Evolutionary conservation across 2,329 filamentous ascomycete genomes (phyloP).

Genomic region (Periglandula ipomoeae): DNA sequence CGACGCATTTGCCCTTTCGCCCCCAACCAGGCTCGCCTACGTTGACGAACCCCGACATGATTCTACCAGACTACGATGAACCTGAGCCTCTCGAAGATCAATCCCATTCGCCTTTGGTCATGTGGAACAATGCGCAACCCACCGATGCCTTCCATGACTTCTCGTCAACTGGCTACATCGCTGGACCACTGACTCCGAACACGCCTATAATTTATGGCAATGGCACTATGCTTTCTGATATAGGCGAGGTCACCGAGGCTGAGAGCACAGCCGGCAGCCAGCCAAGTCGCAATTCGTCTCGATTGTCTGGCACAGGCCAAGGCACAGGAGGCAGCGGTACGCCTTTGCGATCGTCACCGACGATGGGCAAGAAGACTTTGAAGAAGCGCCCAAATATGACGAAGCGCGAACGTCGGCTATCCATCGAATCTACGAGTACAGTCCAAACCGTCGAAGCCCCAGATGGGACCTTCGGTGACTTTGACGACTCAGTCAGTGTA

Average conservation of each 20-base stretch:
- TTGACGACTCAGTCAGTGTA: constrained; percentile 53
- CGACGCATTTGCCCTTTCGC: constrained; percentile 27
- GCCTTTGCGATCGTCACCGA: constrained; percentile 34
- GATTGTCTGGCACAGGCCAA: constrained; percentile 17
- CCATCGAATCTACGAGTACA: constrained; percentile 53
- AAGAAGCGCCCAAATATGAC: constrained; percentile 35
- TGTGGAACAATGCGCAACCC: constrained; percentile 41
- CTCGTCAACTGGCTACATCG: constrained; percentile 28
- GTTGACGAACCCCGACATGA: constrained; percentile 90
- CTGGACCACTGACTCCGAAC: constrained; percentile 39
- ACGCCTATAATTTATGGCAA: constrained; percentile 63
- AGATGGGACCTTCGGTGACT: constrained; percentile 44
- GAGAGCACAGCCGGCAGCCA: constrained; percentile 38
- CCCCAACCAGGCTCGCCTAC: constrained; percentile 66
- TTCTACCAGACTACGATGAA: constrained; percentile 66
- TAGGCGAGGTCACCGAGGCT: constrained; percentile 48
- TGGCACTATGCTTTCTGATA: constrained; percentile 60
- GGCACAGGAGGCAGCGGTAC: constrained; percentile 23
- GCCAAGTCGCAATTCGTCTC: constrained; percentile 28
- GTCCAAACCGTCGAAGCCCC: constrained; percentile 42
- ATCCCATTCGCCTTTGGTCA: constrained; percentile 40
- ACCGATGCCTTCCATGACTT: constrained; percentile 31
- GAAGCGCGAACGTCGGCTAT: constrained; percentile 41
- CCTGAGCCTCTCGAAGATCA: constrained; percentile 42
- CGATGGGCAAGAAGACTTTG: constrained; percentile 31